These are phyloP conservation scores for Prunella vulgaris DNA, from an alignment of 257 asterid genomes.

Conservation along the genomic window DNA sequence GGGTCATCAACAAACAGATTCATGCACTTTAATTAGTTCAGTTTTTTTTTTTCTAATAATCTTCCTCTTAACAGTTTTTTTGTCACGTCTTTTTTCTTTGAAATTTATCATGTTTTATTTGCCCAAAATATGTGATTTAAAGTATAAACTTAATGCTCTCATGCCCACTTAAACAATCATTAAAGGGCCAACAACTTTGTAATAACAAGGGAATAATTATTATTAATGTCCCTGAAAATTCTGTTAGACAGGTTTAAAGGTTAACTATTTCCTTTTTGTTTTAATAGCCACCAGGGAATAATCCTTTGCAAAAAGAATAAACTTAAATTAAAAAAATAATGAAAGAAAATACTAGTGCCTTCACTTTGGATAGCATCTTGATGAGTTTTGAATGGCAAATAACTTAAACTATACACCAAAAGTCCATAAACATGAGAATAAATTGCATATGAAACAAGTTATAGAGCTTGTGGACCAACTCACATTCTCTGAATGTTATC, in stretches of 20 bases:
- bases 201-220: constrained; percentile 8
- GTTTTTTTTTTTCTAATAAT: neutral
- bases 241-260: neutral
- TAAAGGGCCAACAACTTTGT: constrained; percentile 7
- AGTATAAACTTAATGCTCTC: neutral
- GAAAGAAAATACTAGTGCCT: no score
- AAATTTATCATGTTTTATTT: neutral
- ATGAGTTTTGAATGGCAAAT: neutral
- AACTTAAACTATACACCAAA: neutral
- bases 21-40: constrained; percentile 10
- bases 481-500: neutral
- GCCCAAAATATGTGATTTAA: neutral
- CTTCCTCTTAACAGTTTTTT: neutral
- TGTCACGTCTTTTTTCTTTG: neutral
- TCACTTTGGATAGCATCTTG: neutral
- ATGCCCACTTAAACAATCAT: constrained; percentile 22
- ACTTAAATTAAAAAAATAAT: no score
- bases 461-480: neutral
- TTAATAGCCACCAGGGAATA: neutral
- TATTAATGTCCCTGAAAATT: constrained; percentile 18
- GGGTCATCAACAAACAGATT: constrained; percentile 15
- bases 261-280: neutral
- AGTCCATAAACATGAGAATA: neutral
- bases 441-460: neutral
- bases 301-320: neutral